Evolutionary conservation across 2,329 filamentous ascomycete species (phyloP).

Genomic region (Shiraia sp.): DNA sequence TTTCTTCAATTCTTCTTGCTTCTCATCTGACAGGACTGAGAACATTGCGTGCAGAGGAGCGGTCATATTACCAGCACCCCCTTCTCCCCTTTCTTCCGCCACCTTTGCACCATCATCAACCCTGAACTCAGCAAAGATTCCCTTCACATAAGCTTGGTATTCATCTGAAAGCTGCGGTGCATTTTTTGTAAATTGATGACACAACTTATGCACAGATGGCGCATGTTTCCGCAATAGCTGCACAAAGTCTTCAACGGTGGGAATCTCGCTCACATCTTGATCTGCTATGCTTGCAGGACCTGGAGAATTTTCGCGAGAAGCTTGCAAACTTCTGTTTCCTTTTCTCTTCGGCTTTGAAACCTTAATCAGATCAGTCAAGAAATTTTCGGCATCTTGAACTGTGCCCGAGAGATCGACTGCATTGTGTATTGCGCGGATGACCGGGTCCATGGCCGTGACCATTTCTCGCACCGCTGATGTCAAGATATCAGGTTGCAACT

Average conservation of each 20-base stretch:
- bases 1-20: conserved; percentile 52
- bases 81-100: conserved; percentile 22
- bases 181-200: conserved; percentile 70
- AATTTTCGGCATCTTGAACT: conserved; percentile 67
- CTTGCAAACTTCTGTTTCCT: conserved; percentile 24
- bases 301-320: conserved; percentile 28
- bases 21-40: conserved; percentile 51
- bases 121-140: conserved; percentile 61
- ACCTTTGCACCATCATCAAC: conserved; percentile 25
- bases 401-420: conserved; percentile 72
- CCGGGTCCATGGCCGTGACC: conserved; percentile 71
- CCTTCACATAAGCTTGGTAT: conserved; percentile 65
- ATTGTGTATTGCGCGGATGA: conserved; percentile 73
- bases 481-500: conserved; percentile 71
- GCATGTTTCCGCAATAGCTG: conserved; percentile 67
- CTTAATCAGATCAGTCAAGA: conserved; percentile 73
- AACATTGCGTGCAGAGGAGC: conserved; percentile 48
- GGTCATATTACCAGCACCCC: conserved; percentile 50
- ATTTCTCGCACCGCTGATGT: conserved; percentile 68
- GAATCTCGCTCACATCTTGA: conserved; percentile 33
- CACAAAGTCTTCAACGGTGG: conserved; percentile 74
- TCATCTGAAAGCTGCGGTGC: conserved; percentile 67
- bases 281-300: conserved; percentile 29
- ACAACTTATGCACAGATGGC: conserved; percentile 66
- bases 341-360: conserved; percentile 48